Evolutionary conservation across 179 eudicot species (phyloP).

Genomic region (Amaranthus tricolor): DNA sequence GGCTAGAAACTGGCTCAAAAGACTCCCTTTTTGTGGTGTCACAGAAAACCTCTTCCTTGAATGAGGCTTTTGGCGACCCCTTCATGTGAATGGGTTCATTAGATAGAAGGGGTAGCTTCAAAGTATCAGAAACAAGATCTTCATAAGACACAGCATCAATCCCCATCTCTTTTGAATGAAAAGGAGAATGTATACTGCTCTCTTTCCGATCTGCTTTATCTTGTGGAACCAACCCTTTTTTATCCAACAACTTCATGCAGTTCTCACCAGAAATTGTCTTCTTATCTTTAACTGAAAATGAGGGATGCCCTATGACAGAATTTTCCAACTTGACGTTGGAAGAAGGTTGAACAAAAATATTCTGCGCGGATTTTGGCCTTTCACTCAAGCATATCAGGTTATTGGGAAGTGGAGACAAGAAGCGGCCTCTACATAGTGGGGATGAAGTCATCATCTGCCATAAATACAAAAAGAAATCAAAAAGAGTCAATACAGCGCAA

Average conservation of each 20-base stretch:
- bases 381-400: constrained; percentile 48
- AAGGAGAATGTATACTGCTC: constrained; percentile 17
- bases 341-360: constrained; percentile 31
- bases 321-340: constrained; percentile 34
- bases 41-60: constrained; percentile 32
- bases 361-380: constrained; percentile 37
- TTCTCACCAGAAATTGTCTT: constrained; percentile 33
- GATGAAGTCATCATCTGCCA: constrained; percentile 92
- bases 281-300: constrained; percentile 31
- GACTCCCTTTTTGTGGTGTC: constrained; percentile 34
- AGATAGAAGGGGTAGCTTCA: constrained; percentile 75
- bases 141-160: constrained; percentile 50
- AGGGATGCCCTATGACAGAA: constrained; percentile 27
- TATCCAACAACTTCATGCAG: constrained; percentile 35
- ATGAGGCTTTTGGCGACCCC: constrained; percentile 25
- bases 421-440: constrained; percentile 41
- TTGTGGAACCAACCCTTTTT: constrained; percentile 30
- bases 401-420: constrained; percentile 76
- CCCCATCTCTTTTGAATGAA: constrained; percentile 40
- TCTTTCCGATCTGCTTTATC: constrained; percentile 29
- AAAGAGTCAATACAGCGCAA: constrained; percentile 12
- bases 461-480: constrained; percentile 21
- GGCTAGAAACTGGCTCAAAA: constrained; percentile 26
- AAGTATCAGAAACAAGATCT: constrained; percentile 62
- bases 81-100: constrained; percentile 32